phyloP scores from a whole-genome alignment of 2,329 filamentous ascomycete species.

The Cryphonectria naterciae region DNA sequence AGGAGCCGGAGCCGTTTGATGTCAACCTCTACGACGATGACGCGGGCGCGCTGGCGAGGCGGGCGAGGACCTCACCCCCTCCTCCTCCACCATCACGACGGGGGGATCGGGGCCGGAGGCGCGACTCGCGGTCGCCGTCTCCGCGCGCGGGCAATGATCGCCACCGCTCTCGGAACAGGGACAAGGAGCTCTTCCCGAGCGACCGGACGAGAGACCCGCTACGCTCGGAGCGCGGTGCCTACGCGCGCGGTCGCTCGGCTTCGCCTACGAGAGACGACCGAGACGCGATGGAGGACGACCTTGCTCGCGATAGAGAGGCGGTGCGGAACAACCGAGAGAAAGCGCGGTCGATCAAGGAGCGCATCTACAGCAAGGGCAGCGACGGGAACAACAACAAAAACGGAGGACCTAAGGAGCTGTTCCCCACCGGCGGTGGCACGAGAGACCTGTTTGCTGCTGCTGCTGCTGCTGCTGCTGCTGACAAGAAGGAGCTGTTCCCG shows the following conservation, averaged over 20 bases:
- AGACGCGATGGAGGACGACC: slow-evolving; percentile 40
- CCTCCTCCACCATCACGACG: background rate
- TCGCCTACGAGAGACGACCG: slow-evolving; percentile 53
- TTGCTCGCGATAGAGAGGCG: slow-evolving; percentile 37
- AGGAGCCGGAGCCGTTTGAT: slow-evolving; percentile 59
- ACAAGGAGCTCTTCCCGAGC: slow-evolving; percentile 64
- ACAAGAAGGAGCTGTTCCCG: slow-evolving; percentile 62
- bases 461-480: slow-evolving; percentile 49
- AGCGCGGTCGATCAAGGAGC: slow-evolving; percentile 51
- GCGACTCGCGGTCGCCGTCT: slow-evolving; percentile 25
- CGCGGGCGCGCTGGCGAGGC: slow-evolving; percentile 42
- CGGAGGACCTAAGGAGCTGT: slow-evolving; percentile 52
- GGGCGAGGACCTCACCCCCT: slow-evolving; percentile 21
- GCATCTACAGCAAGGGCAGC: slow-evolving; percentile 42
- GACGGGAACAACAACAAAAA: slow-evolving; percentile 33
- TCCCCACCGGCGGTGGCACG: slow-evolving; percentile 43
- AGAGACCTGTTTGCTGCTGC: slow-evolving; percentile 66
- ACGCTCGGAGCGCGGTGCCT: slow-evolving; percentile 35
- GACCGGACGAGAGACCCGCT: slow-evolving; percentile 33
- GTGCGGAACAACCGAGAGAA: slow-evolving; percentile 46
- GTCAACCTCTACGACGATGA: slow-evolving; percentile 84
- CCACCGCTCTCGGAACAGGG: slow-evolving; percentile 46
- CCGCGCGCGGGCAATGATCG: slow-evolving; percentile 34
- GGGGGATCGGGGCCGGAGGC: slow-evolving; percentile 15
- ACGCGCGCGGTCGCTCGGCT: slow-evolving; percentile 53